Evolutionary conservation across 2,329 filamentous ascomycete species (phyloP).

Genomic region (Myotisia sp.): DNA sequence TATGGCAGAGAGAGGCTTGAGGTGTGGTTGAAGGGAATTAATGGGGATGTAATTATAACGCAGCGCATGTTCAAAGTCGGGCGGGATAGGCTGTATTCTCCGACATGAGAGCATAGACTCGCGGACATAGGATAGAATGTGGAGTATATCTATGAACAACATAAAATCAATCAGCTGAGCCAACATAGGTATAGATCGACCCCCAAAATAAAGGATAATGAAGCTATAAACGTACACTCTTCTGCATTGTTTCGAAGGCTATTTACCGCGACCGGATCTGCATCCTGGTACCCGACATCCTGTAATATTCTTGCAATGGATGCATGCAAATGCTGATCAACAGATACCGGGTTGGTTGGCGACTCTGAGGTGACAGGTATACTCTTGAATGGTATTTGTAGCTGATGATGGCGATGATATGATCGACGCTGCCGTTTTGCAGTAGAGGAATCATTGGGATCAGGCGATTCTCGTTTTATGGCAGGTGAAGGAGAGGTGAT

Average conservation of each 20-base stretch:
- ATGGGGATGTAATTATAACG: conserved; percentile 19
- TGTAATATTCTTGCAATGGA: conserved; percentile 40
- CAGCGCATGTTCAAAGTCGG: conserved; percentile 42
- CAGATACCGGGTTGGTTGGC: conserved; percentile 37
- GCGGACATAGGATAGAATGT: conserved; percentile 40
- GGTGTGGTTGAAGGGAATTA: conserved; percentile 22
- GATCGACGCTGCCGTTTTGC: conserved; percentile 24
- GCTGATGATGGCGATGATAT: conserved; percentile 31
- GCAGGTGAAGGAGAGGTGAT: not conserved
- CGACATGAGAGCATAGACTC: conserved; percentile 45
- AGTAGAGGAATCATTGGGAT: conserved; percentile 13
- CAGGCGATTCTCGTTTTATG: conserved; percentile 21
- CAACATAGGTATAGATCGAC: not conserved
- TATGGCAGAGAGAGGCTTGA: conserved; percentile 18
- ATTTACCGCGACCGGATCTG: conserved; percentile 42
- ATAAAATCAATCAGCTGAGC: conserved; percentile 14
- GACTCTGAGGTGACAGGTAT: conserved; percentile 24
- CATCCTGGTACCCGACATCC: conserved; percentile 41
- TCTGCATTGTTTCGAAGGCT: conserved; percentile 41
- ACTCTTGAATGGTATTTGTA: conserved; percentile 23
- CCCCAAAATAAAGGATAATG: not conserved
- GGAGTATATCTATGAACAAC: conserved; percentile 42
- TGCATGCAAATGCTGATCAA: conserved; percentile 41
- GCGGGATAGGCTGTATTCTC: conserved; percentile 41
- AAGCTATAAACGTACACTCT: conserved; percentile 38